Evolutionary conservation across 768 basidiomycete genomes (phyloP), one percentile per base, ranked within the genome.

Genomic region (Rickenella mellea): DNA sequence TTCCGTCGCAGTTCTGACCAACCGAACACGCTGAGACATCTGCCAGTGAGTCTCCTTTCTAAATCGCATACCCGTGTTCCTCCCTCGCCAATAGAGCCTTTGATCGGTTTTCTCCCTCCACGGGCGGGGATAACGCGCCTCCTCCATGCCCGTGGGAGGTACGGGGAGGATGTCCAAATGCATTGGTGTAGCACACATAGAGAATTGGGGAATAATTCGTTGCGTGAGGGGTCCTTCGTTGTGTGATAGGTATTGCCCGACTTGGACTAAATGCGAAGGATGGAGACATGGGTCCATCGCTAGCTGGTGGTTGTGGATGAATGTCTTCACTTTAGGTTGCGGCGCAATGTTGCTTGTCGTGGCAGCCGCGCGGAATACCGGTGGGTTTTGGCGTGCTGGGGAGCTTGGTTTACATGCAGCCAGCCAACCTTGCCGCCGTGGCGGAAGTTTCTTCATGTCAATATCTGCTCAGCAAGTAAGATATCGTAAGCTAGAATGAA

Each of bases 51-150:
- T 61, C 1, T 49, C 41, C 2, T 52, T 43, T 9, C 59, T 51
- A 27, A 73, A 68, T 39, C 50, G 61, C 17, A 76, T 81, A 8
- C 85, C 86, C 0, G 85, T 86, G 31, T 76, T 83, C 30, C 74
- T 74, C 3, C 86, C 86, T 29, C 86, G 68, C 86, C 86, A 88
- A 27, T 76, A 64, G 12, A 86, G 48, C 4, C 73, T 62, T 46
- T 80, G 74, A 53, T 82, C 72, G 1, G 60, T 22, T 61, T 81
- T 87, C 27, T 71, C 65, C 12, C 78, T 72, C 74, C 80, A 90
- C 8, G 80, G 71, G 56, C 85, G 76, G 49, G 77, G 64, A 1
- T 54, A 54, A 2, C 62, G 61, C 12, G 69, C 69, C 6, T 65
- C 68, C 0, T 66, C 40, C 73, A 15, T 21, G 39, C 24, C 22